Percentiles rank a stretch among this genome's conserved stretches.
Conservation (phyloP, 208 protist genomes). For the Trypanosoma platydactyli region DNA sequence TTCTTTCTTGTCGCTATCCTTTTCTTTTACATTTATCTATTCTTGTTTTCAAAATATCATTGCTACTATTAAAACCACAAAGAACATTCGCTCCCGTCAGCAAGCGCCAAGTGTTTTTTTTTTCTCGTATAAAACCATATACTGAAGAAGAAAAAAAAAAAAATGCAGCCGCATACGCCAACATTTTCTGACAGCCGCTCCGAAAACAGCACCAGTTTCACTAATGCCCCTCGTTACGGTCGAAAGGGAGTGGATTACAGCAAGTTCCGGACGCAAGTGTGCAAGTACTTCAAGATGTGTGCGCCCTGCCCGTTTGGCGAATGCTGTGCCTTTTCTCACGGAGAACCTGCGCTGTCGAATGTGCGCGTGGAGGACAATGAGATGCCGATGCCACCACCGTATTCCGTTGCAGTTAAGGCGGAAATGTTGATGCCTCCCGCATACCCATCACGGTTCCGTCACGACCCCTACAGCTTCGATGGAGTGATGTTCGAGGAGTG, state of each 20-base stretch:
- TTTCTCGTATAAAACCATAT: conserved; percentile 19
- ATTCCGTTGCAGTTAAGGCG: conserved; percentile 59
- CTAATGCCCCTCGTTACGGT: conserved; percentile 32
- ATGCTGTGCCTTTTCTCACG: conserved; percentile 88
- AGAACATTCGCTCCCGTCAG: conserved; percentile 10
- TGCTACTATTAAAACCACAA: no score
- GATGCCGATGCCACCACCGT: conserved; percentile 62
- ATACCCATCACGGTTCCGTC: conserved; percentile 83
- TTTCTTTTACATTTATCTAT: neutral
- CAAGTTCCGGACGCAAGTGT: conserved; percentile 89
- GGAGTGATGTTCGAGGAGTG: no score
- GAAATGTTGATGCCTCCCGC: conserved; percentile 49
- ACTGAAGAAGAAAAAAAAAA: conserved; percentile 1
- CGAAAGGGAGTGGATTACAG: conserved; percentile 69
- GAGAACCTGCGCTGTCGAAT: conserved; percentile 35
- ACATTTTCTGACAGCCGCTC: conserved; percentile 28
- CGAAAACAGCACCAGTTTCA: conserved; percentile 32
- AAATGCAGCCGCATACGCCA: conserved; percentile 26
- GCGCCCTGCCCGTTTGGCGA: conserved; percentile 76
- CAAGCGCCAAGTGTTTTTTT: conserved; percentile 1
- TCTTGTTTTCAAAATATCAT: neutral
- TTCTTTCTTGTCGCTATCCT: conserved; percentile 13
- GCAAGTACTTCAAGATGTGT: conserved; percentile 78
- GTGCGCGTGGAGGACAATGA: conserved; percentile 22
- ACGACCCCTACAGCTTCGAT: conserved; percentile 83